phyloP scores from a whole-genome alignment of 2,329 filamentous ascomycete genomes.

The Metarhizium rileyi region DNA sequence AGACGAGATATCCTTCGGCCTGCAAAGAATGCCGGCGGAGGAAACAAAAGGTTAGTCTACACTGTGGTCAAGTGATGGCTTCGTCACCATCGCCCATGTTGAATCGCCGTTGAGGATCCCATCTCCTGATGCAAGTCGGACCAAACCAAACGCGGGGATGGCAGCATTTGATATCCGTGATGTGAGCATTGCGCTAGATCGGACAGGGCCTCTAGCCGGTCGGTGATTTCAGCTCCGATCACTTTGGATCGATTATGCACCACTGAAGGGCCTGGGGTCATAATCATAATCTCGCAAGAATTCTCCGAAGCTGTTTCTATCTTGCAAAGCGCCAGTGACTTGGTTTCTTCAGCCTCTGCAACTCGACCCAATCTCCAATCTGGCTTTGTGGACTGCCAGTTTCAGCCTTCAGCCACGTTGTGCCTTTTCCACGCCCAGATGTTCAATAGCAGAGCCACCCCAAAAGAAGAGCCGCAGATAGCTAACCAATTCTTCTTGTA shows the following conservation, averaged over 20 bases:
- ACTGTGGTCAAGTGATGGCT: not conserved
- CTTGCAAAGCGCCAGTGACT: no score
- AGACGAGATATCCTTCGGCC: slow-evolving; percentile 25
- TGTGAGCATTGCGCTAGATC: not conserved
- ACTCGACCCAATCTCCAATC: no score
- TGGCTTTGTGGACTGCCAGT: no score
- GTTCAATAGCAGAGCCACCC: not conserved
- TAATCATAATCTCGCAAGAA: no score
- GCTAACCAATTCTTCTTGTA: not conserved
- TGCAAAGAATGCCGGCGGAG: slow-evolving; percentile 41
- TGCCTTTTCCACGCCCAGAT: not conserved
- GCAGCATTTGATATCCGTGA: not conserved
- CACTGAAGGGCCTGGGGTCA: no score
- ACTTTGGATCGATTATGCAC: no score
- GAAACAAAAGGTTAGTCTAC: slow-evolving; percentile 37
- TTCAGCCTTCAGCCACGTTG: no score
- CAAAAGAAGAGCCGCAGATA: not conserved
- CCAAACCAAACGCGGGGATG: not conserved
- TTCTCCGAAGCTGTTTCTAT: no score
- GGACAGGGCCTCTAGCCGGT: not conserved
- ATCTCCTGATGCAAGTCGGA: not conserved
- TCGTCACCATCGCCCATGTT: not conserved
- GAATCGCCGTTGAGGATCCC: not conserved
- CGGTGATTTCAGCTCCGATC: not conserved
- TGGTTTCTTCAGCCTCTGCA: no score